Conservation (phyloP, 768 basidiomycete genomes). For the Suillus ampliporus region DNA sequence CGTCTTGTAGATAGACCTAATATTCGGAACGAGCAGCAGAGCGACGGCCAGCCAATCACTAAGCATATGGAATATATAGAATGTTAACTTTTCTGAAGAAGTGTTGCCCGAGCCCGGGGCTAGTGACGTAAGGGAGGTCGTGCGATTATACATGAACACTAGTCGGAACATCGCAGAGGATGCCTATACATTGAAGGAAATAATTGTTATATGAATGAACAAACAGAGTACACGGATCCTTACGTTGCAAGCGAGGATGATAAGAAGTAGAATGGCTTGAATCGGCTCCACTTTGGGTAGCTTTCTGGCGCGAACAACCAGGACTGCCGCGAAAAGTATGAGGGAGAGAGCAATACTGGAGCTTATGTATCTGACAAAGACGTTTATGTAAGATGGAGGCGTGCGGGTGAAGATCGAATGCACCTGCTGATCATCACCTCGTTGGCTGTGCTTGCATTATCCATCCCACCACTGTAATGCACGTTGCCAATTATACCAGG, state of each 20-base stretch:
- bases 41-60: constrained; percentile 47
- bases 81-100: constrained; percentile 40
- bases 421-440: constrained; percentile 25
- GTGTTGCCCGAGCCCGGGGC: constrained; percentile 41
- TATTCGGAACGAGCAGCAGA: constrained; percentile 38
- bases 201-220: not conserved
- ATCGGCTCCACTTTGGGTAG: constrained; percentile 35
- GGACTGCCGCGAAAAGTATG: constrained; percentile 23
- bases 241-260: constrained; percentile 37
- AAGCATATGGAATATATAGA: constrained; percentile 52
- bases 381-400: not conserved
- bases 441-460: constrained; percentile 21
- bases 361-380: constrained; percentile 34
- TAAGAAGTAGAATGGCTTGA: constrained; percentile 25
- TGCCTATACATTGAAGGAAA: constrained; percentile 10
- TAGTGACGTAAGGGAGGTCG: constrained; percentile 38
- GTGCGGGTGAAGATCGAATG: constrained; percentile 22
- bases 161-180: constrained; percentile 47
- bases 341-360: constrained; percentile 28
- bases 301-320: constrained; percentile 31
- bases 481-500: constrained; percentile 38
- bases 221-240: constrained; percentile 17
- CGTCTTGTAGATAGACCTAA: constrained; percentile 33
- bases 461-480: constrained; percentile 24
- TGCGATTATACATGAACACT: constrained; percentile 41